phyloP scores from a whole-genome alignment of 2,329 filamentous ascomycete species.

The Phialophora chinensis region DNA sequence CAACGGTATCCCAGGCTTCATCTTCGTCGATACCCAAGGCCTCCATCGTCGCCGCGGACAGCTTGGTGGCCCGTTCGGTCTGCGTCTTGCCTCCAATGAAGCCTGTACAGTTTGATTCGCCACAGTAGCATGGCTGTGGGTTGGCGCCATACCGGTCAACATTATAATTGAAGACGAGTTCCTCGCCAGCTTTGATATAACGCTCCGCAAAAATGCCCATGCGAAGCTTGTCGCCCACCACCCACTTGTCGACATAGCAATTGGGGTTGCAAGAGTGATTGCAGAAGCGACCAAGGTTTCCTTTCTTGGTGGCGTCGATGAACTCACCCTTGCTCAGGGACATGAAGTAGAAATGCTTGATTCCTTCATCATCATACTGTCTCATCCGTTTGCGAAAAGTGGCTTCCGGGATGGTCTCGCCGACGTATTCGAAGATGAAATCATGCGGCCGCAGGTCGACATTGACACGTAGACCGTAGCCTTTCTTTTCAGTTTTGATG shows the following conservation, averaged over 20 bases:
- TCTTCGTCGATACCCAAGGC: conserved; percentile 92
- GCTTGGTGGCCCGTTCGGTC: conserved; percentile 90
- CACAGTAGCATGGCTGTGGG: conserved; percentile 96
- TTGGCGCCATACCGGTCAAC: conserved; percentile 97
- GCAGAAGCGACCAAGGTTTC: conserved; percentile 95
- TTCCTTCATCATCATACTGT: conserved; percentile 92
- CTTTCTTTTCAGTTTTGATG: conserved; percentile 98
- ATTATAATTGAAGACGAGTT: conserved; percentile 99
- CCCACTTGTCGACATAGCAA: conserved; percentile 99
- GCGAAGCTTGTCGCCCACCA: conserved; percentile 92
- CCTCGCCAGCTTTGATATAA: conserved; percentile 83
- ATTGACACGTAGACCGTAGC: conserved; percentile 87
- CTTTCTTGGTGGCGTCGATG: conserved; percentile 95
- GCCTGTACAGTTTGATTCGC: conserved; percentile 89
- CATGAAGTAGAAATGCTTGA: conserved; percentile 99
- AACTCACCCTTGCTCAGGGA: conserved; percentile 95
- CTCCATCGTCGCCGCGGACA: conserved; percentile 87
- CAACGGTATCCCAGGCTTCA: conserved; percentile 81
- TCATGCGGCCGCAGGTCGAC: conserved; percentile 77
- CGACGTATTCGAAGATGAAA: conserved; percentile 98
- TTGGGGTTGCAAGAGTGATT: conserved; percentile 99
- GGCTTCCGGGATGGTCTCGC: conserved; percentile 93
- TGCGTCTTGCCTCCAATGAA: conserved; percentile 98
- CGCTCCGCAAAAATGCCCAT: conserved; percentile 98
- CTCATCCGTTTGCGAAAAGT: conserved; percentile 88